These are phyloP conservation scores for Closterium sp. DNA, from an alignment of 139 green algal species.

Conservation along the genomic window DNA sequence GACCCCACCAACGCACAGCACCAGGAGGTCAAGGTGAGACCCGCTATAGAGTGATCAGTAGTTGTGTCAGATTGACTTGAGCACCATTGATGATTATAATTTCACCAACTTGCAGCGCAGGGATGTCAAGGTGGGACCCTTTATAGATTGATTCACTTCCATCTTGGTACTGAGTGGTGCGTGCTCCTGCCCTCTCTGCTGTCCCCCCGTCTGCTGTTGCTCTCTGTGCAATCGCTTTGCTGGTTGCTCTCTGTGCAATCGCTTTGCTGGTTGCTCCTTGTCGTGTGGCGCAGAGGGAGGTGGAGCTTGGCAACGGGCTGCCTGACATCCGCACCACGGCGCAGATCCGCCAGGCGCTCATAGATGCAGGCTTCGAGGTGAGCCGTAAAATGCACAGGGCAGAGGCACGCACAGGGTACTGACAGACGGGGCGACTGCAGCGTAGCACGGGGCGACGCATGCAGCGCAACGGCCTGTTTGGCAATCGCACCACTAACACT, in stretches of 20 bases:
- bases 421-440: too few species aligned
- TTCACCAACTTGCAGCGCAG: slow-evolving; percentile 39
- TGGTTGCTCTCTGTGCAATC: too few species aligned
- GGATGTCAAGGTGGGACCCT: slow-evolving; percentile 41
- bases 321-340: slow-evolving; percentile 53
- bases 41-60: neutral
- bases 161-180: neutral
- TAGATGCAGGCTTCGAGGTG: slow-evolving; percentile 57
- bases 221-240: neutral
- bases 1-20: slow-evolving; percentile 51
- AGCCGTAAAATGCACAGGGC: too few species aligned
- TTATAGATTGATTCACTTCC: too few species aligned
- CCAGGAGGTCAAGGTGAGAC: slow-evolving; percentile 44
- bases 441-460: too few species aligned
- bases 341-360: slow-evolving; percentile 51
- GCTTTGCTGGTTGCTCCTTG: slow-evolving; percentile 20
- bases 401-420: too few species aligned
- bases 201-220: neutral
- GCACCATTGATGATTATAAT: slow-evolving; percentile 58
- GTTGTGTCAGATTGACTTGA: slow-evolving; percentile 61
- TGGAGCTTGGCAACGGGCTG: slow-evolving; percentile 62
- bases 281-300: slow-evolving; percentile 42
- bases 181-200: neutral
- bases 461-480: neutral
- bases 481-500: neutral